Base-by-base conservation (phyloP, 2,329 filamentous ascomycete species). In the Pestalotiopsis sp. region DNA sequence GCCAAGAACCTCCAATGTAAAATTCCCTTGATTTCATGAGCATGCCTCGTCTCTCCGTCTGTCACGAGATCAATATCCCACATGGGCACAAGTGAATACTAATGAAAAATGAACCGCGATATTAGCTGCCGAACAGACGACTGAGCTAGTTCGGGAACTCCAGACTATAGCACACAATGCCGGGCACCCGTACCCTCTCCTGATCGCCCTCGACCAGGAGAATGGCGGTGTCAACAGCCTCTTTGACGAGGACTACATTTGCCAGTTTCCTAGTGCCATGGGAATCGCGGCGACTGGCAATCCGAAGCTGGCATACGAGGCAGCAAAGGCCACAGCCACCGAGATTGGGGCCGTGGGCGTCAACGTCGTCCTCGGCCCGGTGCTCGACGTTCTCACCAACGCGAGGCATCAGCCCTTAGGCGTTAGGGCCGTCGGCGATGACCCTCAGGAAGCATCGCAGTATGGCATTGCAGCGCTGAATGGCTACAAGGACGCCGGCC, bases 221-320 rank as follows among this genome's bases (percentile, higher is more conserved):
- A 98, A 99, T 89, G 96, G 96, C 72, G 95, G 95, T 3, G 95
- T 98, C 79, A 98, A 98, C 83, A 97, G 94, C 81, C 87, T 98
- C 2, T 98, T 97, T 76, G 95, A 98, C 79, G 94, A 97, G 74
- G 93, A 96, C 76, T 96, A 95, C 78, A 95, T 98, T 73, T 94
- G 94, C 72, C 96, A 98, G 78, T 99, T 97, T 74, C 96, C 96
- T 9, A 97, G 95, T 76, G 93, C 95, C 71, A 98, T 99, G 95
- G 95, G 95, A 13, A 87, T 98, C 70, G 94, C 95, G n/a, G 96
- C 96, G 25, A 94, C 95, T 4, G 94, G 95, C 27, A 95, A 92
- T 12, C 91, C 91, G 45, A 90, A 96, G 12, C 84, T 98, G 67
- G 93, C 95, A 5, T 97, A 95, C 77, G 92, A 95, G 73, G 90